Base-by-base conservation (phyloP, 306 rosid species). In the Ziziphus jujuba region DNA sequence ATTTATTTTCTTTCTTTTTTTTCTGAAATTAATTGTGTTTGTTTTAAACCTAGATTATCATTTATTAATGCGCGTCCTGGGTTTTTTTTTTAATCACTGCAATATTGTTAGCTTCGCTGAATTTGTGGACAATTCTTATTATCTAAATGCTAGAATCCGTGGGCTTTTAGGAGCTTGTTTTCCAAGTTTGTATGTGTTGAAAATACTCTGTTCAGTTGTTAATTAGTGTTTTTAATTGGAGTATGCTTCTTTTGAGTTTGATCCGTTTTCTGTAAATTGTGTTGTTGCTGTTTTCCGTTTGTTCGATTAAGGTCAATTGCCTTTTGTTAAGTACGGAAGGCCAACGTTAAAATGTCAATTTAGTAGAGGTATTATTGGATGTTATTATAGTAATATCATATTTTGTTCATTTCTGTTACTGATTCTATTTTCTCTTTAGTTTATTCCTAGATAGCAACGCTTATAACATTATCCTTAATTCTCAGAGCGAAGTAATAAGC, bases 1-100 rank as follows among this genome's bases (percentile, higher is more conserved):
- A 16, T 20, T 38, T 12, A 2, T 71, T 33, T 49, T n/a, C n/a
- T n/a, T n/a, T n/a, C n/a, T 34, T 38, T 20, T 47, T 15, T 57
- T 14, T 9, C 24, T 3, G 9, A 2, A 35, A 20, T 38, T 17
- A 2, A 12, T 48, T 34, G 13, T 15, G 11, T 79, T 49, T 15
- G 4, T 35, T 60, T 35, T 24, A 28, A 44, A 60, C 77, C 80
- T 76, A 69, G 65, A 66, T 70, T 70, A 13, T 48, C 49, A 38
- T 77, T 60, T 36, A 21, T 25, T 57, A 65, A 61, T 63, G 69
- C 60, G 23, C 56, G 57, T 47, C 9, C 8, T 17, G 47, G 55
- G 70, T 57, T 35, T 70, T 79, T 70, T 50, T 59, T 79, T 64
- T 56, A n/a, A n/a, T 51, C 50, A 9, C 16, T 19, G 19, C 33